phyloP scores from a whole-genome alignment of 139 green algal species.

The Edaphochlamys debaryana region DNA sequence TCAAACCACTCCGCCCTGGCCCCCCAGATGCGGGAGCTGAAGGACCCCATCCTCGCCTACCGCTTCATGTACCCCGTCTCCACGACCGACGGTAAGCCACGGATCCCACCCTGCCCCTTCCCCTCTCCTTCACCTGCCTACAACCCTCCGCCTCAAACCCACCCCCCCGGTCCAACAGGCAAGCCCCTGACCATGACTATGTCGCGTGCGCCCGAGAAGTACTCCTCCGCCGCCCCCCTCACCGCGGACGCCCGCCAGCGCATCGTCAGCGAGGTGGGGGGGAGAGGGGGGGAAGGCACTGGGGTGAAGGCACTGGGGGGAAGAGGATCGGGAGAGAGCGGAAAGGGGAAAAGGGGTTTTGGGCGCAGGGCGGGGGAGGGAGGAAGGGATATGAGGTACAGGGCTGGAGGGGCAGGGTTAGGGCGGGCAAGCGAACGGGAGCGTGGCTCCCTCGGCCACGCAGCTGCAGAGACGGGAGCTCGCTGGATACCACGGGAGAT shows the following conservation, averaged over 20 bases:
- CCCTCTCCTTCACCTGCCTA: background rate
- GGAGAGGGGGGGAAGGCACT: background rate
- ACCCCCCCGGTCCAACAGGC: background rate
- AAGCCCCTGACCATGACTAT: conserved; percentile 63
- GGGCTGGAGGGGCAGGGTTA: no score
- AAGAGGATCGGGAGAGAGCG: background rate
- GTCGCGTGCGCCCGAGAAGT: conserved; percentile 74
- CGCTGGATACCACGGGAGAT: no score
- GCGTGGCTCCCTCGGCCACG: no score
- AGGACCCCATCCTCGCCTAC: conserved; percentile 82
- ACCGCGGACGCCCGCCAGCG: conserved; percentile 82
- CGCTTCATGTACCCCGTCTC: conserved; percentile 77
- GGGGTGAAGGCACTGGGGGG: background rate
- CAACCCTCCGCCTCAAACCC: no score
- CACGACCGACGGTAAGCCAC: conserved; percentile 34
- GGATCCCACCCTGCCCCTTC: no score
- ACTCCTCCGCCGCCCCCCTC: conserved; percentile 31
- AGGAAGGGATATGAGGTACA: no score
- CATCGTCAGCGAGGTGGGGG: conserved; percentile 78
- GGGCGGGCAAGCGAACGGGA: no score
- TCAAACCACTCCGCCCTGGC: background rate
- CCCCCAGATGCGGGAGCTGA: conserved; percentile 62
- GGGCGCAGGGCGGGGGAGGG: no score
- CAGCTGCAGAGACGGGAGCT: no score
- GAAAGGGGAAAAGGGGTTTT: background rate